Base-by-base conservation (phyloP, 2,329 filamentous ascomycete species). In the Chlorencoelia australis region DNA sequence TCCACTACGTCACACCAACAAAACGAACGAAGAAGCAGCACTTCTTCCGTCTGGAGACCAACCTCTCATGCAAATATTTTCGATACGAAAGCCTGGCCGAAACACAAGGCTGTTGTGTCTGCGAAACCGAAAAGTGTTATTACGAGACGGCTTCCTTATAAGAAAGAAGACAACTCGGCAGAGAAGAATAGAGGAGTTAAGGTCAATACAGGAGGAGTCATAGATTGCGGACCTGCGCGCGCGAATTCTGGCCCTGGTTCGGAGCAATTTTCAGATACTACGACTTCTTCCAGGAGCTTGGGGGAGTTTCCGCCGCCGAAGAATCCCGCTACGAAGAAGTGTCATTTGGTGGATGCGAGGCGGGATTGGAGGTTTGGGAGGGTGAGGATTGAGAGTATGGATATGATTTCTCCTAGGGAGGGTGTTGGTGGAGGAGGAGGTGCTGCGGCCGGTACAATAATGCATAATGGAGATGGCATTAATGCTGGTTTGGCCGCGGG, bases 311-410 rank as follows among this genome's bases (percentile, higher is more conserved):
- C n/a, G n/a, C n/a, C n/a, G n/a, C n/a, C n/a, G n/a, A n/a, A n/a
- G n/a, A n/a, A n/a, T n/a, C n/a, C n/a, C n/a, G n/a, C n/a, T n/a
- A n/a, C n/a, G 9, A 30, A 33, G 17, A 33, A 24, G 4, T 67
- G 27, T 28, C 35, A 46, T 30, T 16, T 46, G 10, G 30, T 62
- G 41, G 66, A 61, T 28, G 73, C 74, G 2, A 60, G 62, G 3
- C 64, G 60, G 37, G 89, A 96, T 59, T 89, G 84, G 79, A 71
- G 91, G 35, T 86, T 93, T 57, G 83, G 81, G 29, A 68, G 67
- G n/a, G 71, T 96, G 35, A 73, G 71, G 36, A 75, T 95, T 27
- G 78, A 89, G 58, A 84, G 83, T 52, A 77, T 94, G 58, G 82
- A 94, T 58, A 79, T 88, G 68, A 65, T 67, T 30, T 46, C 55